Percentiles rank a stretch among this genome's conserved stretches.
Conservation (phyloP, 1,284 basidiomycete species). For the Irpex sp. region DNA sequence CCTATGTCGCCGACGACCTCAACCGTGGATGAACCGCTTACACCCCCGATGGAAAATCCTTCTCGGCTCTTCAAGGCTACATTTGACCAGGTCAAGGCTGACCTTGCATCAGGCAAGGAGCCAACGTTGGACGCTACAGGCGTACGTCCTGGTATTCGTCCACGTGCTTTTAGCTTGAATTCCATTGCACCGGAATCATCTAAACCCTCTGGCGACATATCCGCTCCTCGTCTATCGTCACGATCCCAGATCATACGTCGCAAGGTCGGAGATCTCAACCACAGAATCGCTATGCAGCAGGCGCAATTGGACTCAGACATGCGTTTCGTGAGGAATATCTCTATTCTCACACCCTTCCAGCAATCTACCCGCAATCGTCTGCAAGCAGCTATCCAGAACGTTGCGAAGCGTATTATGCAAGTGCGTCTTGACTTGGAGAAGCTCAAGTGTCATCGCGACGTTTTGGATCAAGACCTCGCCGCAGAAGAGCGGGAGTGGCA, state of each 20-base stretch:
- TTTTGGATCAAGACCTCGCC: conserved; percentile 71
- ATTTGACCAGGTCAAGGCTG: conserved; percentile 83
- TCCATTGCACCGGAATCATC: conserved; percentile 19
- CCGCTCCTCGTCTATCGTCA: conserved; percentile 36
- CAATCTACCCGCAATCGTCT: conserved; percentile 78
- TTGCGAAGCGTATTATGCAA: conserved; percentile 64
- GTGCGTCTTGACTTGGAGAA: conserved; percentile 75
- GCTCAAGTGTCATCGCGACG: conserved; percentile 69
- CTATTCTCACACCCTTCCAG: conserved; percentile 84
- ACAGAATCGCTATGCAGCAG: conserved; percentile 53
- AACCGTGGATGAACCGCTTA: conserved; percentile 18
- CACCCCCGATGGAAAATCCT: conserved; percentile 27
- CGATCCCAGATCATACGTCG: conserved; percentile 57
- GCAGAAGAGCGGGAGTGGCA: conserved; percentile 72
- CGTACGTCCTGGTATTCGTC: conserved; percentile 20
- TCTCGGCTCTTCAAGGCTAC: conserved; percentile 70
- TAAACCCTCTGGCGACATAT: conserved; percentile 13
- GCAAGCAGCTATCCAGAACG: conserved; percentile 54
- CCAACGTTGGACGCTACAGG: conserved; percentile 23
- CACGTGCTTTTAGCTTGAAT: conserved; percentile 32
- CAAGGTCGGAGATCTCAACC: conserved; percentile 65
- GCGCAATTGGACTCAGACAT: conserved; percentile 68
- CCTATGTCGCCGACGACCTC: conserved; percentile 19
- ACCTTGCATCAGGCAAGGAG: conserved; percentile 55
- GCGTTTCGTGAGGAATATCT: conserved; percentile 78